phyloP scores from a whole-genome alignment of 345 rosid genomes.

The Eucalyptus erythrocorys region DNA sequence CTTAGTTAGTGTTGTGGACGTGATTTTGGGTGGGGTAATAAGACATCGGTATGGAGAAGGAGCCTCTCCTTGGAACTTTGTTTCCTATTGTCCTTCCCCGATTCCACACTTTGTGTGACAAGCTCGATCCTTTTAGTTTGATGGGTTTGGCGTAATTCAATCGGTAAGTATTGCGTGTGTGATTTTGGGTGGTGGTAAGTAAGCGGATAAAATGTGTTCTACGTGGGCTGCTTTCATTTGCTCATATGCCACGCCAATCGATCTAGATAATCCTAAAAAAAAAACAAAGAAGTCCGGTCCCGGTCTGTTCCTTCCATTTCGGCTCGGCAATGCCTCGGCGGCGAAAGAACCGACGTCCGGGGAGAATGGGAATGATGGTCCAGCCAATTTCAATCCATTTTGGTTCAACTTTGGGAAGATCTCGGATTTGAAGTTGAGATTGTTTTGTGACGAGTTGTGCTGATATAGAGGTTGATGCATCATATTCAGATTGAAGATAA shows the following conservation, averaged over 20 bases:
- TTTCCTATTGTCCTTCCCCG: not conserved
- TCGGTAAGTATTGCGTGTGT: not conserved
- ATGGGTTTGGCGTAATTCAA: not conserved
- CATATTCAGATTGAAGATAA: no score
- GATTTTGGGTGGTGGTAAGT: not conserved
- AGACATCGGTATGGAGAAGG: constrained; percentile 27
- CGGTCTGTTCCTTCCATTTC: constrained; percentile 16
- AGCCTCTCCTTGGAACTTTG: constrained; percentile 34
- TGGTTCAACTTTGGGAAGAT: constrained; percentile 46
- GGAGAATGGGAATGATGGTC: constrained; percentile 16
- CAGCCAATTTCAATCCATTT: constrained; percentile 38
- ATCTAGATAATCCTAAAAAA: not conserved
- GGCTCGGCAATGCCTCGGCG: constrained; percentile 27
- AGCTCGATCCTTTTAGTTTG: not conserved
- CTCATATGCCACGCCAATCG: not conserved
- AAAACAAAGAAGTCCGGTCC: constrained; percentile 5
- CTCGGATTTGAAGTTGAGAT: constrained; percentile 30
- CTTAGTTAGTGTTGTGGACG: not conserved
- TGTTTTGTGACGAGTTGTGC: no score
- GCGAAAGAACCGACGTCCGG: constrained; percentile 1
- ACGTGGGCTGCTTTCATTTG: not conserved
- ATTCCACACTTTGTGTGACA: not conserved
- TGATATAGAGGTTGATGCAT: no score
- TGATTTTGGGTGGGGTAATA: not conserved
- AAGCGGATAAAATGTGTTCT: not conserved